Percentiles rank a stretch among this genome's conserved stretches.
phyloP scores from a whole-genome alignment of 2,329 filamentous ascomycete genomes.

The Botrytis elliptica region DNA sequence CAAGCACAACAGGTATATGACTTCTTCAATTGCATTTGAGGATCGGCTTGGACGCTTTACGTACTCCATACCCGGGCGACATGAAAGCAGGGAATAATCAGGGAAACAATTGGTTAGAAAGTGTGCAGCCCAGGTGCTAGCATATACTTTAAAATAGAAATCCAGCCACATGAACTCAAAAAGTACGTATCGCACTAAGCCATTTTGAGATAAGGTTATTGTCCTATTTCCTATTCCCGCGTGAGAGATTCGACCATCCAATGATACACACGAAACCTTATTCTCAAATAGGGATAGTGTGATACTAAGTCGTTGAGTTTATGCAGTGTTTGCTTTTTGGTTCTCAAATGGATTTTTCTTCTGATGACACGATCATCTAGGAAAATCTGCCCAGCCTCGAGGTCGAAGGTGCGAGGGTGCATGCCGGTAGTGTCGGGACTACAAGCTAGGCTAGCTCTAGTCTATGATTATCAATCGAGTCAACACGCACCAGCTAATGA shows the following conservation, averaged over 20 bases:
- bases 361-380: neutral
- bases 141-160: neutral
- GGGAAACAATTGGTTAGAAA: neutral
- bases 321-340: neutral
- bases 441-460: neutral
- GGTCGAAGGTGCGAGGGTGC: neutral
- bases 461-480: neutral
- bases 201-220: neutral
- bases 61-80: neutral
- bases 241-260: neutral
- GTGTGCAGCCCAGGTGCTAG: neutral
- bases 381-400: neutral
- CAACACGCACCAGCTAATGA: neutral
- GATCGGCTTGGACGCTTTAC: neutral
- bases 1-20: neutral
- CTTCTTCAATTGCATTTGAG: neutral
- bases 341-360: neutral
- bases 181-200: neutral
- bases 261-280: neutral
- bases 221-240: neutral
- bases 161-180: neutral
- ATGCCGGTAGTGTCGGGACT: neutral
- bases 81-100: neutral
- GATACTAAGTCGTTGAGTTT: neutral
- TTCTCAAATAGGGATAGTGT: neutral